Evolutionary conservation across 805 yeast genomes (phyloP).

Genomic region (Kuraishia molischiana): DNA sequence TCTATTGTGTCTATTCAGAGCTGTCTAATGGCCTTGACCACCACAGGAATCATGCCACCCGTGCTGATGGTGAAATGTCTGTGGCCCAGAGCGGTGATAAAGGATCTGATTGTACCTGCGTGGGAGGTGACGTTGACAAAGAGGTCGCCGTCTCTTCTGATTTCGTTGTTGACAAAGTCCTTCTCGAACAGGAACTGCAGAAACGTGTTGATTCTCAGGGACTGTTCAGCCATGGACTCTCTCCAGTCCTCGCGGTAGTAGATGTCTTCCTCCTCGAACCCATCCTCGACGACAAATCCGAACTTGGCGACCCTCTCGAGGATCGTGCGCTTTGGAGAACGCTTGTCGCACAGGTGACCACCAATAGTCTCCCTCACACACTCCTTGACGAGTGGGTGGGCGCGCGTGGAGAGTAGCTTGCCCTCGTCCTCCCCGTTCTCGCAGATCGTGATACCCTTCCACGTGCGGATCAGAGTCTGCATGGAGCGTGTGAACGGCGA

Average conservation of each 20-base stretch:
- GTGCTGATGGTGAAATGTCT: conserved; percentile 50
- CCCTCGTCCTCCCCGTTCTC: conserved; percentile 1
- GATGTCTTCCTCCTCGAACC: conserved; percentile 38
- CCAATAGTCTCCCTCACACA: conserved; percentile 54
- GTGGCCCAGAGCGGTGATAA: conserved; percentile 42
- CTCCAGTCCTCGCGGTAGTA: conserved; percentile 33
- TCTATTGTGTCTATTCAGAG: background rate
- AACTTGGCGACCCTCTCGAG: conserved; percentile 26
- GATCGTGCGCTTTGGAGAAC: conserved; percentile 31
- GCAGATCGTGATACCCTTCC: conserved; percentile 2
- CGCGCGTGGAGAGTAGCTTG: conserved; percentile 8
- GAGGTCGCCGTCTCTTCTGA: conserved; percentile 13
- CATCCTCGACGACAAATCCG: conserved; percentile 33
- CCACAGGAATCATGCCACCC: conserved; percentile 56
- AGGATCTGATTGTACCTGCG: conserved; percentile 48
- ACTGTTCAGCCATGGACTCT: conserved; percentile 40
- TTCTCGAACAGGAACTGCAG: conserved; percentile 30
- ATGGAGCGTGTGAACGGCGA: conserved; percentile 60
- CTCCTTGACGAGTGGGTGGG: conserved; percentile 27
- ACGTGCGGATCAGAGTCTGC: conserved; percentile 44
- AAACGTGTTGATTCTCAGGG: conserved; percentile 34
- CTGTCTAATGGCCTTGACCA: conserved; percentile 32
- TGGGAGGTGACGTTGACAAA: conserved; percentile 46
- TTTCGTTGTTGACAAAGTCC: conserved; percentile 9
- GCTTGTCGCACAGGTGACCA: conserved; percentile 47